These are phyloP conservation scores for Candida sojae DNA, from an alignment of 1,139 yeast species.

Conservation along the genomic window DNA sequence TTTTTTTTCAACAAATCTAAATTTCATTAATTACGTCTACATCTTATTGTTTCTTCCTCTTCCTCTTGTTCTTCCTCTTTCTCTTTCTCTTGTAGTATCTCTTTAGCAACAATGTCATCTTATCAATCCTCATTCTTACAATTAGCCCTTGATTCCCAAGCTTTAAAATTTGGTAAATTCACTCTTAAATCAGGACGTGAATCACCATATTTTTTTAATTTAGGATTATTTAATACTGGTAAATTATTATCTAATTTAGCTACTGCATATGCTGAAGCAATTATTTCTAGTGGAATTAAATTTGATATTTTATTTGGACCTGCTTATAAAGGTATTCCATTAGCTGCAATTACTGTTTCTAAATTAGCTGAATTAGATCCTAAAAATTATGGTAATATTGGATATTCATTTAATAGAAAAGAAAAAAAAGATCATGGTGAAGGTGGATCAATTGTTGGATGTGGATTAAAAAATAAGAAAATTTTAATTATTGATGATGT, in stretches of 20 bases:
- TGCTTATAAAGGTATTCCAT: slow-evolving; percentile 96
- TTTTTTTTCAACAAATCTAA: not conserved
- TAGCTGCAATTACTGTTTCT: slow-evolving; percentile 90
- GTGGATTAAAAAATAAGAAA: slow-evolving; percentile 65
- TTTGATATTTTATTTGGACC: slow-evolving; percentile 96
- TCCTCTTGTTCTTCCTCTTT: slow-evolving; percentile 3
- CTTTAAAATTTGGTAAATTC: slow-evolving; percentile 84
- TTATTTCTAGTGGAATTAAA: slow-evolving; percentile 74
- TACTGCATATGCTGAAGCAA: slow-evolving; percentile 84
- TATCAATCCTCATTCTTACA: slow-evolving; percentile 73
- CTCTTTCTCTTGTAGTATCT: slow-evolving; percentile 3
- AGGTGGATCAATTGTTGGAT: slow-evolving; percentile 94
- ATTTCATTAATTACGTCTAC: not conserved
- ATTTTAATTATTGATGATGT: slow-evolving; percentile 92
- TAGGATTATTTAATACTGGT: slow-evolving; percentile 87
- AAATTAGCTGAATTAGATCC: slow-evolving; percentile 90
- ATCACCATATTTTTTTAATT: slow-evolving; percentile 96
- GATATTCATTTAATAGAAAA: slow-evolving; percentile 79
- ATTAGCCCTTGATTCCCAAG: slow-evolving; percentile 76
- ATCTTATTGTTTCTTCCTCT: not conserved
- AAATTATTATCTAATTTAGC: slow-evolving; percentile 76
- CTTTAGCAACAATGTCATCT: slow-evolving; percentile 22
- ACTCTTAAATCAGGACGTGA: slow-evolving; percentile 88
- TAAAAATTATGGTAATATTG: slow-evolving; percentile 63
- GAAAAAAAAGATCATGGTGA: slow-evolving; percentile 98